Conservation (phyloP, 371 early-diverging fungal species). For the Mucor saturninus region DNA sequence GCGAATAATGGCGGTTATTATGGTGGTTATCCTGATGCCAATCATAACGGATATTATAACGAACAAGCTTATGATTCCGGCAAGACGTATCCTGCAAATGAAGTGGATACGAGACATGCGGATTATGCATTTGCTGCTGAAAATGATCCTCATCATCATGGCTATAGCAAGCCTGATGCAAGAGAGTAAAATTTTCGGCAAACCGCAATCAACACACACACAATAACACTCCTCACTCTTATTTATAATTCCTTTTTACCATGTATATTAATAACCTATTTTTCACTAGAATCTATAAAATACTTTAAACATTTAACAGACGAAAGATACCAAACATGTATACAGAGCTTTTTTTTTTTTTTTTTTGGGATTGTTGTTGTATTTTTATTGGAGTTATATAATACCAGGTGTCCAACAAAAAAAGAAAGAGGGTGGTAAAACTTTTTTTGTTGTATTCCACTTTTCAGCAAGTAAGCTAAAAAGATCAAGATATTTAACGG, state of each 20-base stretch:
- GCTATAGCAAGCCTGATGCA: constrained; percentile 14
- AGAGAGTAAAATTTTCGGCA: not conserved
- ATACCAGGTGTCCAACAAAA: constrained; percentile 4
- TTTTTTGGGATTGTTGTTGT: not conserved
- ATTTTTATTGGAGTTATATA: constrained; percentile 1
- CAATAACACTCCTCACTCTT: not conserved
- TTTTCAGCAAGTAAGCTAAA: constrained; percentile 1
- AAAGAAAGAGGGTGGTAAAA: not conserved
- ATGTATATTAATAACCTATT: not conserved
- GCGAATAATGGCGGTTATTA: not conserved
- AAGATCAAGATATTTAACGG: constrained; percentile 60
- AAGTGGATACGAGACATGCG: too few relatives aligned
- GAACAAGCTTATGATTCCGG: not conserved
- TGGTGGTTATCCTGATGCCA: not conserved
- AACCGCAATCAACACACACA: too few relatives aligned
- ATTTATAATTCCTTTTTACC: not conserved
- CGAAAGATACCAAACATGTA: not conserved
- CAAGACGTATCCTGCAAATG: too few relatives aligned
- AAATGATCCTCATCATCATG: constrained; percentile 1
- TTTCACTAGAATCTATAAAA: not conserved
- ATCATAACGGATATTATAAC: constrained; percentile 5
- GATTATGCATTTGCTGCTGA: not conserved
- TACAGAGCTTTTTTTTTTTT: not conserved
- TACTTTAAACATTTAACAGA: not conserved
- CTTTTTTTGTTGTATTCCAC: not conserved